Conservation (phyloP, 2,329 filamentous ascomycete genomes). For the Claviceps paspali region DNA sequence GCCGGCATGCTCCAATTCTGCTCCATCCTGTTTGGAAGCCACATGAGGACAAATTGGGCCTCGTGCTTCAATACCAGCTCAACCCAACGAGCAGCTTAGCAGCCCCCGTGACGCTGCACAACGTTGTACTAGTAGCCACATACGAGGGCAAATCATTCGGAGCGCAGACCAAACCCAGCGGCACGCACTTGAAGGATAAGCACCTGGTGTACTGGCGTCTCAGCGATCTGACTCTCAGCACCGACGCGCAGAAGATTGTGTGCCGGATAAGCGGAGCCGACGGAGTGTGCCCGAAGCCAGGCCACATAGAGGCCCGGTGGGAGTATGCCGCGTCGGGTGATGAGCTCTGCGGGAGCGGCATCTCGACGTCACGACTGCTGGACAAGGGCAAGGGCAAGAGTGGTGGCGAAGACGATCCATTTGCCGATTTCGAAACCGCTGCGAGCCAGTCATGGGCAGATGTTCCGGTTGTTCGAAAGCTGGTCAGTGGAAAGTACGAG, state of each 20-base stretch:
- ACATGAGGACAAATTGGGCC: constrained; percentile 69
- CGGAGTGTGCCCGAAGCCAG: constrained; percentile 52
- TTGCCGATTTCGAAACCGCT: constrained; percentile 36
- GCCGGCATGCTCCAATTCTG: constrained; percentile 53
- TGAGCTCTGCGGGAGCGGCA: constrained; percentile 37
- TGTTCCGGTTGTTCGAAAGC: constrained; percentile 48
- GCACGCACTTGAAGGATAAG: constrained; percentile 66
- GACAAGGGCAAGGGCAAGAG: constrained; percentile 37
- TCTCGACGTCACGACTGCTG: constrained; percentile 46
- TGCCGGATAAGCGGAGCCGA: constrained; percentile 66
- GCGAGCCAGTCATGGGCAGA: constrained; percentile 43
- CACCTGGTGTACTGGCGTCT: constrained; percentile 69
- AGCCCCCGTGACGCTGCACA: constrained; percentile 38
- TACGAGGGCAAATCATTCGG: constrained; percentile 54
- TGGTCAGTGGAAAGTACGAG: constrained; percentile 65
- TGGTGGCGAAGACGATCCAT: constrained; percentile 44
- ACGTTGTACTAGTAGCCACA: constrained; percentile 57
- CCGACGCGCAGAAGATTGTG: constrained; percentile 60
- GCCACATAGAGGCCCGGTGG: constrained; percentile 71
- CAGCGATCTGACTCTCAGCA: constrained; percentile 53
- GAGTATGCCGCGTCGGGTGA: constrained; percentile 37
- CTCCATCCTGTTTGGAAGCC: constrained; percentile 70
- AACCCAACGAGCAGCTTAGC: constrained; percentile 49
- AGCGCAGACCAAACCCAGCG: constrained; percentile 63
- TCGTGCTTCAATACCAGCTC: constrained; percentile 70